phyloP scores from a whole-genome alignment of 495 filamentous ascomycete genomes.

The Penicillium ucsense region DNA sequence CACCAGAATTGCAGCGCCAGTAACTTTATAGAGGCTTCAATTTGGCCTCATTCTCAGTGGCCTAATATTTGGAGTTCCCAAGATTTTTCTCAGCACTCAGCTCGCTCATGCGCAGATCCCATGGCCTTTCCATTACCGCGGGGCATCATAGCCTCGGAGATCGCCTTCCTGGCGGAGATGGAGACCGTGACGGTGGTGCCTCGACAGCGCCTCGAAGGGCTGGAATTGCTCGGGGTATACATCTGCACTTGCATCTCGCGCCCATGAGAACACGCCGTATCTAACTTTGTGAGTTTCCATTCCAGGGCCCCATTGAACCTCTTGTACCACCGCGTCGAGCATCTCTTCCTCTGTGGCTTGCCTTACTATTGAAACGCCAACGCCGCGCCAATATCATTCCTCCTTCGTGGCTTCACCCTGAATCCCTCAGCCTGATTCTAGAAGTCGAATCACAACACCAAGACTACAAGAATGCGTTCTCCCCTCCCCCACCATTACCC shows the following conservation, averaged over 20 bases:
- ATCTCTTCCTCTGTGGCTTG: constrained; percentile 85
- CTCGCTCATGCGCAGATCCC: too few relatives aligned
- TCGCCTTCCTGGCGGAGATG: constrained; percentile 96
- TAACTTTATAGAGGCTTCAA: too few relatives aligned
- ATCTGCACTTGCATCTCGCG: constrained; percentile 21
- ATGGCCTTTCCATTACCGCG: constrained; percentile 76
- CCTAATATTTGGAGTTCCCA: too few relatives aligned
- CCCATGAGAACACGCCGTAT: too few relatives aligned
- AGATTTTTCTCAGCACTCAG: too few relatives aligned
- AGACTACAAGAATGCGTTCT: constrained; percentile 55
- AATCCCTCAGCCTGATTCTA: constrained; percentile 64
- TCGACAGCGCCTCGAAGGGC: constrained; percentile 77
- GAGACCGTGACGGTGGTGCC: constrained; percentile 87
- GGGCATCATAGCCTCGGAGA: constrained; percentile 79
- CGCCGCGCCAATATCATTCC: constrained; percentile 87
- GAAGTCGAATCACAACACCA: constrained; percentile 62
- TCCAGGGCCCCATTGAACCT: constrained; percentile 63
- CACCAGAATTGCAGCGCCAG: too few relatives aligned
- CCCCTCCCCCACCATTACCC: constrained; percentile 58
- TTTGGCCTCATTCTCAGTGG: too few relatives aligned
- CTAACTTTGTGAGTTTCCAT: neutral
- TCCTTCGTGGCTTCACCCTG: constrained; percentile 73
- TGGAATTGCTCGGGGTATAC: constrained; percentile 69
- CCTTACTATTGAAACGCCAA: constrained; percentile 93
- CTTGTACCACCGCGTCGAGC: constrained; percentile 76